A percentile compares a stretch with the other conserved stretches of the same genome.
Conservation (phyloP, 805 yeast species). For the Candida wancherniae region DNA sequence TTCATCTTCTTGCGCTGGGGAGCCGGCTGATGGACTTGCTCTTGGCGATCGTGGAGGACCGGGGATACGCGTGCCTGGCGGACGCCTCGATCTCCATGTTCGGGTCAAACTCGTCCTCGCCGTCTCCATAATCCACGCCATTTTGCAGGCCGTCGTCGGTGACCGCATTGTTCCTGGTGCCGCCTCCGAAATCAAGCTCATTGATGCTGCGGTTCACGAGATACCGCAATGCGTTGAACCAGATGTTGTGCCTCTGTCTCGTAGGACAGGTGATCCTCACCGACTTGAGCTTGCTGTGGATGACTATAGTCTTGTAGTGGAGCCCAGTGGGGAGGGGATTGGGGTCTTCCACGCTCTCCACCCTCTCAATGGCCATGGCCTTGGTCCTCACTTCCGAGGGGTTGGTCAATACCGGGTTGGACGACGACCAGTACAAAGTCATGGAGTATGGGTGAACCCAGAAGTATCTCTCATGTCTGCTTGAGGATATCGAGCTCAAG, state of each 20-base stretch:
- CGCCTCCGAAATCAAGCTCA: slow-evolving; percentile 43
- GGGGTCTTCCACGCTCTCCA: slow-evolving; percentile 75
- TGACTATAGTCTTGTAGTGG: slow-evolving; percentile 76
- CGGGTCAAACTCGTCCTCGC: slow-evolving; percentile 10
- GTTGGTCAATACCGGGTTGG: slow-evolving; percentile 71
- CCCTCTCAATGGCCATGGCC: slow-evolving; percentile 74
- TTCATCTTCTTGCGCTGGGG: slow-evolving; percentile 3
- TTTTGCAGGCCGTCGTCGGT: slow-evolving; percentile 3
- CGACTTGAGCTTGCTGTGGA: slow-evolving; percentile 61
- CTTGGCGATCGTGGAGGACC: slow-evolving; percentile 13
- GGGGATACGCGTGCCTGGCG: slow-evolving; percentile 17
- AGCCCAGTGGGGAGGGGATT: slow-evolving; percentile 89
- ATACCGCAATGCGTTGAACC: slow-evolving; percentile 82
- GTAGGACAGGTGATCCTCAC: slow-evolving; percentile 84
- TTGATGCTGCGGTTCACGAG: slow-evolving; percentile 62
- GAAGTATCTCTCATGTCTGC: slow-evolving; percentile 85
- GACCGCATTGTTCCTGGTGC: slow-evolving; percentile 1
- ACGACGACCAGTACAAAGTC: slow-evolving; percentile 83
- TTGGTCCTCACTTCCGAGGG: slow-evolving; percentile 64
- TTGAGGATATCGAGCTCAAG: slow-evolving; percentile 66
- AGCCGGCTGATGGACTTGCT: slow-evolving; percentile 7
- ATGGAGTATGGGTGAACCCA: slow-evolving; percentile 95
- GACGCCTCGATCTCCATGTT: slow-evolving; percentile 13
- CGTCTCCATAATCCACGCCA: slow-evolving; percentile 3
- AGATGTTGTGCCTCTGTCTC: slow-evolving; percentile 80